Conservation (phyloP, 2,329 filamentous ascomycete species). For the Neurospora sp. region DNA sequence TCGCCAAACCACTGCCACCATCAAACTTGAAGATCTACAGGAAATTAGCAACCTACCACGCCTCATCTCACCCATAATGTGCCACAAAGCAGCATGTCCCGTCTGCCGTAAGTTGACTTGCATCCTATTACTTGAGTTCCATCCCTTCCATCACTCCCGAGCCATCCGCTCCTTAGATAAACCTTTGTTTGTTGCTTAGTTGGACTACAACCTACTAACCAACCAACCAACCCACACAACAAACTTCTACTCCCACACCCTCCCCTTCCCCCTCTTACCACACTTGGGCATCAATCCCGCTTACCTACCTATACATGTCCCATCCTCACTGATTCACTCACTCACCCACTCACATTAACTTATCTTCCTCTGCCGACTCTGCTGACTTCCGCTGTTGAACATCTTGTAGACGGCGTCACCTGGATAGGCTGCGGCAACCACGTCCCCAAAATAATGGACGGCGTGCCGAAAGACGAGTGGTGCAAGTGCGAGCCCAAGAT, state of each 20-base stretch:
- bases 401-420: slow-evolving; percentile 1
- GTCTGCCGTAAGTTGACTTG: neutral
- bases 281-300: neutral
- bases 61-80: neutral
- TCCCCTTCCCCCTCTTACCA: neutral
- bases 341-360: neutral
- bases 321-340: neutral
- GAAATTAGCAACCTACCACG: neutral
- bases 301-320: neutral
- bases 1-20: neutral
- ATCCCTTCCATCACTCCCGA: neutral
- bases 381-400: neutral
- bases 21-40: neutral
- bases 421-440: slow-evolving; percentile 15
- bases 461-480: slow-evolving; percentile 11
- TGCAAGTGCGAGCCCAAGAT: slow-evolving; percentile 14
- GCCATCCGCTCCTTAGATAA: neutral
- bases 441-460: slow-evolving; percentile 13
- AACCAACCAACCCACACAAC: neutral
- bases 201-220: neutral
- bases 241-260: neutral
- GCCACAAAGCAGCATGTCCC: neutral
- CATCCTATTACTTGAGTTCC: neutral
- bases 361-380: neutral
- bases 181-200: neutral